phyloP scores from a whole-genome alignment of 2,329 filamentous ascomycete genomes.

The Zymoseptoria crescenta region DNA sequence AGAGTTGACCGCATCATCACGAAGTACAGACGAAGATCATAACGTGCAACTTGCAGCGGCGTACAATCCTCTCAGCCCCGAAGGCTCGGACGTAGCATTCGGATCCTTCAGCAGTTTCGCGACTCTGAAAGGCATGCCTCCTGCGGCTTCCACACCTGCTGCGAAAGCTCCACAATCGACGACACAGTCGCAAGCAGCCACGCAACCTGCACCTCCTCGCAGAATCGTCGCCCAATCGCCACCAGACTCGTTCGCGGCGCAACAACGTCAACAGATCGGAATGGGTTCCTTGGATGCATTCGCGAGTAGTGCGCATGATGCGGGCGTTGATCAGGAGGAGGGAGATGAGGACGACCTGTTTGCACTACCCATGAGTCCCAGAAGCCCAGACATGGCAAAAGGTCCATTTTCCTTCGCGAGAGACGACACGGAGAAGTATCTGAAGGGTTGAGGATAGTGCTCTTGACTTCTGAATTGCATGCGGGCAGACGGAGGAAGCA shows the following conservation, averaged over 20 bases:
- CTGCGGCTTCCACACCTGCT: constrained; percentile 32
- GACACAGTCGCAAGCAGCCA: not conserved
- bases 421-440: constrained; percentile 32
- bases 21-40: constrained; percentile 19
- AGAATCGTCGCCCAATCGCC: constrained; percentile 22
- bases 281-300: constrained; percentile 42
- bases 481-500: too few relatives aligned
- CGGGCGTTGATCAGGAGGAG: constrained; percentile 30
- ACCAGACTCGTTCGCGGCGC: constrained; percentile 31
- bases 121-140: constrained; percentile 45
- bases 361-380: constrained; percentile 75
- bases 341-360: constrained; percentile 76
- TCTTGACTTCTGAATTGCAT: not conserved
- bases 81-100: constrained; percentile 55
- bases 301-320: constrained; percentile 23
- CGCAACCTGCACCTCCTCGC: constrained; percentile 9
- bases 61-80: constrained; percentile 52
- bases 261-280: constrained; percentile 31
- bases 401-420: constrained; percentile 64
- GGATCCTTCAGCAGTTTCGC: constrained; percentile 53
- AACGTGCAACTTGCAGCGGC: constrained; percentile 10
- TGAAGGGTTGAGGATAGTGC: constrained; percentile 11
- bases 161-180: constrained; percentile 36
- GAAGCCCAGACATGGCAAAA: constrained; percentile 76
- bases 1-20: constrained; percentile 14